Evolutionary conservation across 2,329 filamentous ascomycete species (phyloP), one percentile per base, ranked within the genome.

Genomic region (Cladorrhinum sp.): DNA sequence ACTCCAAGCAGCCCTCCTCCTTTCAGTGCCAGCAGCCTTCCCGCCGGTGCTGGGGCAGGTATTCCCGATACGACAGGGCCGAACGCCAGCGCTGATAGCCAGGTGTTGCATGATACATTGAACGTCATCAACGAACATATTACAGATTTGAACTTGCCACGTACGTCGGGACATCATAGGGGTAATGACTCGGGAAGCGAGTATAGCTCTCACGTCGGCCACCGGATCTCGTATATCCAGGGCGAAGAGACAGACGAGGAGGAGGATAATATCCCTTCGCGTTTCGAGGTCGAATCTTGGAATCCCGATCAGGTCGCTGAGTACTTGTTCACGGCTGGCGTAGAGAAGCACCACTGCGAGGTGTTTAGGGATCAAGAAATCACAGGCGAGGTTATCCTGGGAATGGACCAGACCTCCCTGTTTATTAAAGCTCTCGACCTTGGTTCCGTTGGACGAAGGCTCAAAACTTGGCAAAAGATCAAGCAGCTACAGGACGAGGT

Each of bases 401-500:
- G 91, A 57, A 96, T 98, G 91, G 92, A 97, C 69, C 93, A 97
- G 76, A 91, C 91, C 60, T 96, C 95, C 41, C 81, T 98, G 16
- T 96, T 97, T 73, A 88, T 98, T 78, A 96, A 96, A 72, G 93
- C 95, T 51, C 96, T 97, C 68, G 91, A 97, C 67, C 81, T 98
- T 66, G 93, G 93, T 18, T 91, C 93, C 2, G 93, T 98, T 67
- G 93, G 93, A 8, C 85, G 91, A 60, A 85, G 93, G 63, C 77
- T 98, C 63, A 96, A 96, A 74, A 96, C 93, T 1, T 98, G 93
- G 93, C 92, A 97, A 75, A 96, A 95, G 75, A 93, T 98, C 74
- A 96, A 96, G 75, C 81, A 86, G 2, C 82, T 98, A 64, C 93
- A 98, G 72, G 91, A 96, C 69, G 92, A 97, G 73, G 87, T 95